Evolutionary conservation across 2,329 filamentous ascomycete species (phyloP), one percentile per base, ranked within the genome.

Genomic region (Tolypocladium cylindrosporum): DNA sequence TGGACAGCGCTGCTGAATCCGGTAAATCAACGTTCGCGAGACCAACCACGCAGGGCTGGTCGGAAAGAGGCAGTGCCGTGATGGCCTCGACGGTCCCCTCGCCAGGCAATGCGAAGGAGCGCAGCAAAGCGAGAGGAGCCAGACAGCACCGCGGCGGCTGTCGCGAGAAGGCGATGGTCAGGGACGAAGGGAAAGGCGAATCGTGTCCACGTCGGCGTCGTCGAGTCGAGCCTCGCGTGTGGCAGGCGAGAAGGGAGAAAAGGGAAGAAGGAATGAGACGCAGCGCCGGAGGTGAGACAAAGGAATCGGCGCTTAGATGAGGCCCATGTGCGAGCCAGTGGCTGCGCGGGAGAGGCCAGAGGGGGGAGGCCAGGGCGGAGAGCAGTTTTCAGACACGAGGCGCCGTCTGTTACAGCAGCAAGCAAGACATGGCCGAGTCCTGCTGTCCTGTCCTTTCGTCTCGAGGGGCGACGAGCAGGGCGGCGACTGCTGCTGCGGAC

Each of bases 1-100:
- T 70, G 77, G 76, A 79, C 77, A 80, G 77, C 77, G 65, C 77
- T 77, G 78, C 77, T 79, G 77, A 74, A 79, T 79, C 77, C 77
- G 72, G 64, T 63, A 57, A 61, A 60, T 61, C 58, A 52, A 63
- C 50, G 58, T 61, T 62, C 53, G 63, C 57, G 57, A 57, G 58
- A 56, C 50, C 54, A 61, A 56, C 43, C 57, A 21, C 31, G 48
- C 55, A 53, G 55, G 48, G 63, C 66, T 66, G 64, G 57, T 60
- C 53, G 40, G 54, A 31, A 51, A 55, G 40, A 57, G 51, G 37
- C 42, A 55, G 57, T 55, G 57, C 42, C 42, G 48, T 36, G 31
- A 52, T 57, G 52, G 58, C 54, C 57, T 51, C 55, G 52, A 54
- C 31, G 45, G 55, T 43, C 54, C 41, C 58, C 57, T 58, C 55